phyloP scores from a whole-genome alignment of 345 rosid genomes.

The Salix koriyanagi region DNA sequence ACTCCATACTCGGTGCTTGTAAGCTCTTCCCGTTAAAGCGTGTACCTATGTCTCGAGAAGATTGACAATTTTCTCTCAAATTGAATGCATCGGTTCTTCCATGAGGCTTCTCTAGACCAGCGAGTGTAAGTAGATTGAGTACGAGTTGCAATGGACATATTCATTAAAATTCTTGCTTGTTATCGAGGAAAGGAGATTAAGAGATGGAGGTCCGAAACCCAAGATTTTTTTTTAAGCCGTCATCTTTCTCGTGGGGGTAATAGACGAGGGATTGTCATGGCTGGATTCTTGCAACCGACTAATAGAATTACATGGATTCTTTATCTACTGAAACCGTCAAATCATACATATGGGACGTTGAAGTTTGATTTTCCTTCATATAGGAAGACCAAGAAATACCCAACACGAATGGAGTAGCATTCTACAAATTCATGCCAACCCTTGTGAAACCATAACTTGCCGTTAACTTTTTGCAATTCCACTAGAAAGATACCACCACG shows the following conservation, averaged over 20 bases:
- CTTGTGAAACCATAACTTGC: conserved; percentile 28
- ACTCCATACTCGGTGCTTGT: conserved; percentile 1
- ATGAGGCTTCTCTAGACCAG: neutral
- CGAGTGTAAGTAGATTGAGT: neutral
- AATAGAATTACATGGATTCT: conserved; percentile 21
- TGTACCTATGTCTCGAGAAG: conserved; percentile 19
- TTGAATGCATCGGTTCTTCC: neutral
- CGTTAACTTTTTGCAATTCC: conserved; percentile 20
- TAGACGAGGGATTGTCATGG: conserved; percentile 8
- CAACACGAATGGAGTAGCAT: conserved; percentile 25
- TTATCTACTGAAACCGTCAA: conserved; percentile 34
- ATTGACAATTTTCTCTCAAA: conserved; percentile 1
- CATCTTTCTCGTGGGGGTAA: conserved; percentile 7
- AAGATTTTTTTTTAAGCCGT: neutral
- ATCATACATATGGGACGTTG: conserved; percentile 27
- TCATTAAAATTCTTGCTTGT: neutral
- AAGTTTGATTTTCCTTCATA: conserved; percentile 38
- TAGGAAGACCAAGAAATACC: conserved; percentile 33
- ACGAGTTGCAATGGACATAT: neutral
- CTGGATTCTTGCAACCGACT: conserved; percentile 12
- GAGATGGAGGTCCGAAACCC: conserved; percentile 4
- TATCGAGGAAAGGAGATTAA: neutral
- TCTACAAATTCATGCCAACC: conserved; percentile 38
- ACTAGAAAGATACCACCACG: conserved; percentile 31
- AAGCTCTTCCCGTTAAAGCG: conserved; percentile 12